A percentile compares a stretch with the other conserved stretches of the same genome.
Evolutionary conservation across 2,329 filamentous ascomycete genomes (phyloP).

Genomic region (Hawksworthiomyces lignivorus): DNA sequence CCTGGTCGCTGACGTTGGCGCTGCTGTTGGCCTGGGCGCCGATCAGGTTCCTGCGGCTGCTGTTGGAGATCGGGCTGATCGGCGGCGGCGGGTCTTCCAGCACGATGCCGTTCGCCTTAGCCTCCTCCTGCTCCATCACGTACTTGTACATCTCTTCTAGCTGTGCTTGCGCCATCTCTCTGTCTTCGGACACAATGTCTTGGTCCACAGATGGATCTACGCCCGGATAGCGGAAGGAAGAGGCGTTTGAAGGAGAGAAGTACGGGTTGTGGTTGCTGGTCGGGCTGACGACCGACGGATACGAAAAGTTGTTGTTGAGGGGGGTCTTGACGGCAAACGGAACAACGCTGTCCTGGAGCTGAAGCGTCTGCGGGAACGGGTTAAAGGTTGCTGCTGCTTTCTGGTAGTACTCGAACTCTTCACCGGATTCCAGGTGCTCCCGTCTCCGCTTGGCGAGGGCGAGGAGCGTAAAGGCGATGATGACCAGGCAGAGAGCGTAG

Average conservation of each 20-base stretch:
- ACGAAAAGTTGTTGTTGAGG: constrained; percentile 38
- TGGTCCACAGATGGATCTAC: constrained; percentile 69
- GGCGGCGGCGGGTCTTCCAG: constrained; percentile 36
- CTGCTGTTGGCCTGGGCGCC: background rate
- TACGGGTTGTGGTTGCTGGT: constrained; percentile 29
- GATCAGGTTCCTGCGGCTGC: background rate
- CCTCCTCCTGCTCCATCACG: constrained; percentile 81
- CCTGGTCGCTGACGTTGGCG: constrained; percentile 11
- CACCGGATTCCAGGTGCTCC: constrained; percentile 43
- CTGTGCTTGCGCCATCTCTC: constrained; percentile 67
- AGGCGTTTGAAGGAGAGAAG: constrained; percentile 38
- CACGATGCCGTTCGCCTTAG: constrained; percentile 48
- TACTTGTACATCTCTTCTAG: constrained; percentile 87
- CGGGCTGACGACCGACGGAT: constrained; percentile 29
- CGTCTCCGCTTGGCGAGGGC: constrained; percentile 50
- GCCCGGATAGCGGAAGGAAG: constrained; percentile 42
- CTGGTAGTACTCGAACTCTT: constrained; percentile 36
- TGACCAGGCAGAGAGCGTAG: constrained; percentile 69
- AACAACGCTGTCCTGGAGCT: constrained; percentile 18
- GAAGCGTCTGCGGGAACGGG: constrained; percentile 19
- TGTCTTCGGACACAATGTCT: constrained; percentile 65
- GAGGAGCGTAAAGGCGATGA: constrained; percentile 62
- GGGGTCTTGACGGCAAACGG: constrained; percentile 24
- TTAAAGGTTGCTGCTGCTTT: constrained; percentile 19
- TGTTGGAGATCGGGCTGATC: constrained; percentile 14